phyloP scores from a whole-genome alignment of 441 rosid species.

The Bocquillonia castaneifolia region DNA sequence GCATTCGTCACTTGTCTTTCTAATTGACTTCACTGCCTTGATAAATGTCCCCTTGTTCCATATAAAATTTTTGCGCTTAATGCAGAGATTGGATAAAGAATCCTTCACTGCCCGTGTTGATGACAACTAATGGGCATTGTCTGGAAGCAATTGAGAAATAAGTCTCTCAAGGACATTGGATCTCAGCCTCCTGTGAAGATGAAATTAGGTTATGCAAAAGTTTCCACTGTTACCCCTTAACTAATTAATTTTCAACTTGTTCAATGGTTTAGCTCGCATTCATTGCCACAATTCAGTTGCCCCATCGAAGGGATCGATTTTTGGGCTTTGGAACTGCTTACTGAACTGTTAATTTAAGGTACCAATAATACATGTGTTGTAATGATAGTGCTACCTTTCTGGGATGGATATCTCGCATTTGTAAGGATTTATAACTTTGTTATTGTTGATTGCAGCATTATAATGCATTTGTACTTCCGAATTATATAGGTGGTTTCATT shows the following conservation, averaged over 20 bases:
- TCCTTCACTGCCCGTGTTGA: background rate
- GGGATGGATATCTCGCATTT: background rate
- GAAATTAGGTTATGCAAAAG: constrained; percentile 1
- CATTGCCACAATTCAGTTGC: constrained; percentile 3
- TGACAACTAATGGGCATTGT: constrained; percentile 11
- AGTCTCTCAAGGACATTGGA: background rate
- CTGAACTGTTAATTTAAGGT: background rate
- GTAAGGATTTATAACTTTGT: too few species aligned
- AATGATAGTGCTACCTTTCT: background rate
- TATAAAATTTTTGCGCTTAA: background rate
- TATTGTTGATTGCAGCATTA: too few species aligned
- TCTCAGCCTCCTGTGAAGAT: background rate
- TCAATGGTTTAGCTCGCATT: background rate
- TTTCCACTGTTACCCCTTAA: background rate
- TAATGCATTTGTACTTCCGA: too few species aligned
- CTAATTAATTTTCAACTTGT: constrained; percentile 1
- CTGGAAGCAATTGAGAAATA: constrained; percentile 12
- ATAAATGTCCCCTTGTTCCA: background rate
- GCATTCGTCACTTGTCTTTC: background rate
- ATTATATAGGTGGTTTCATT: too few species aligned
- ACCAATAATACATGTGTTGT: background rate
- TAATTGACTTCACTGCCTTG: background rate
- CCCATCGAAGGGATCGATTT: background rate
- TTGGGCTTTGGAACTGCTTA: background rate
- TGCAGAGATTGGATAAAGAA: constrained; percentile 8